These are phyloP conservation scores for Termitomyces sp. DNA, from an alignment of 768 basidiomycete genomes.

Conservation along the genomic window DNA sequence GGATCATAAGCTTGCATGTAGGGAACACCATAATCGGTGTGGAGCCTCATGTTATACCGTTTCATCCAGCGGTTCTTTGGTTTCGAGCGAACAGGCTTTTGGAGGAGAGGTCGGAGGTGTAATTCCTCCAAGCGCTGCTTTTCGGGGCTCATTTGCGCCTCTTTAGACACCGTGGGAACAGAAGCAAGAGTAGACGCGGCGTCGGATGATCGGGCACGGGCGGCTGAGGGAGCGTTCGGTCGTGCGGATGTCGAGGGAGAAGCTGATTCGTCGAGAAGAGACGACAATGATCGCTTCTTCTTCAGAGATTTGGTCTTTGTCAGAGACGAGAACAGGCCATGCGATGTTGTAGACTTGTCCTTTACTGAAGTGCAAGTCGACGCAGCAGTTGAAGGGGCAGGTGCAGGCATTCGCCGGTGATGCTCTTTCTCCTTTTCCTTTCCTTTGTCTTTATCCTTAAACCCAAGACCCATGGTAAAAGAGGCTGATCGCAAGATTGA, in stretches of 20 bases:
- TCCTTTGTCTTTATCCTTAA: constrained; percentile 26
- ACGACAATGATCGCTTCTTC: constrained; percentile 34
- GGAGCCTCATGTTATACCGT: constrained; percentile 44
- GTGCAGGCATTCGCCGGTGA: neutral
- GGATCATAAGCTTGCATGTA: constrained; percentile 69
- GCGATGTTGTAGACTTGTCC: constrained; percentile 13
- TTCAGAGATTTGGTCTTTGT: constrained; percentile 20
- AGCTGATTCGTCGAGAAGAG: constrained; percentile 21
- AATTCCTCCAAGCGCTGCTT: constrained; percentile 12
- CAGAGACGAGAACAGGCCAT: constrained; percentile 15
- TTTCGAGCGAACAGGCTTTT: neutral
- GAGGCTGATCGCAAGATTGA: constrained; percentile 26
- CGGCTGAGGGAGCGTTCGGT: constrained; percentile 4
- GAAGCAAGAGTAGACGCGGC: constrained; percentile 1
- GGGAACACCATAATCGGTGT: constrained; percentile 48
- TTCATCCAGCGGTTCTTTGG: constrained; percentile 33
- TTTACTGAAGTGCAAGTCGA: constrained; percentile 4
- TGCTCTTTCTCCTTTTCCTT: constrained; percentile 13
- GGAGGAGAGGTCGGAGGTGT: constrained; percentile 4
- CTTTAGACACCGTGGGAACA: constrained; percentile 3
- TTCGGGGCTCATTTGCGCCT: constrained; percentile 1
- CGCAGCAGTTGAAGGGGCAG: neutral
- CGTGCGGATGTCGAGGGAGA: constrained; percentile 6
- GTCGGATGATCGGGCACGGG: constrained; percentile 11
- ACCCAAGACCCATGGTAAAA: constrained; percentile 33